A percentile compares a stretch with the other conserved stretches of the same genome.
These are phyloP conservation scores for Symbiodinium natans DNA, from an alignment of 73 alveolate genomes.

Conservation along the genomic window DNA sequence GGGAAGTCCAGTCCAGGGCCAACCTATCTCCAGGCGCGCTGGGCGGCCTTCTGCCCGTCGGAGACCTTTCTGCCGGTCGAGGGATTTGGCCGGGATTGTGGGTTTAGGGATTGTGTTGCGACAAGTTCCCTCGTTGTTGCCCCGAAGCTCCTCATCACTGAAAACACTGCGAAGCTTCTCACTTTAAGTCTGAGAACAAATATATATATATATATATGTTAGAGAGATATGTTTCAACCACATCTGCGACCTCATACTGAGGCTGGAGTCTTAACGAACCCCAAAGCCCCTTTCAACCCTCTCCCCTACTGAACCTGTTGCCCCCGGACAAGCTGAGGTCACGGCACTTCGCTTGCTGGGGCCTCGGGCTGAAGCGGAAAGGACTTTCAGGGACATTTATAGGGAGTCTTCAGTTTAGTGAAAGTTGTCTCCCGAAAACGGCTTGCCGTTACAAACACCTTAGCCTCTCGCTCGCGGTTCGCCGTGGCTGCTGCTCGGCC, in stretches of 20 bases:
- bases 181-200: too few species aligned
- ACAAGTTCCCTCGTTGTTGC: too few species aligned
- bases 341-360: background rate
- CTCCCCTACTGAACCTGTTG: background rate
- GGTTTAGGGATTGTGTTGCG: too few species aligned
- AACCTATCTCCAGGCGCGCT: background rate
- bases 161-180: too few species aligned
- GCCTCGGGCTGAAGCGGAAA: background rate
- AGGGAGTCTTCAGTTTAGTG: background rate
- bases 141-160: too few species aligned
- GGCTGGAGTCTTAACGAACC: background rate
- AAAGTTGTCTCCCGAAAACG: background rate
- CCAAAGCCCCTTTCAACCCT: background rate
- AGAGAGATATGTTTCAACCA: background rate
- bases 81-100: too few species aligned
- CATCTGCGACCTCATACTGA: background rate
- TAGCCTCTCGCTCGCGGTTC: background rate
- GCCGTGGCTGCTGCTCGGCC: background rate
- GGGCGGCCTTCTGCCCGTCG: slow-evolving; percentile 6
- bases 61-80: background rate
- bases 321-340: background rate
- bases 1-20: too few species aligned
- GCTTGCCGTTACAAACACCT: background rate
- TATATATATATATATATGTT: background rate
- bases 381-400: background rate